A percentile compares a stretch with the other conserved stretches of the same genome.
These are phyloP conservation scores for Aspergillus ibericus DNA, from an alignment of 2,329 filamentous ascomycete genomes.

Conservation along the genomic window DNA sequence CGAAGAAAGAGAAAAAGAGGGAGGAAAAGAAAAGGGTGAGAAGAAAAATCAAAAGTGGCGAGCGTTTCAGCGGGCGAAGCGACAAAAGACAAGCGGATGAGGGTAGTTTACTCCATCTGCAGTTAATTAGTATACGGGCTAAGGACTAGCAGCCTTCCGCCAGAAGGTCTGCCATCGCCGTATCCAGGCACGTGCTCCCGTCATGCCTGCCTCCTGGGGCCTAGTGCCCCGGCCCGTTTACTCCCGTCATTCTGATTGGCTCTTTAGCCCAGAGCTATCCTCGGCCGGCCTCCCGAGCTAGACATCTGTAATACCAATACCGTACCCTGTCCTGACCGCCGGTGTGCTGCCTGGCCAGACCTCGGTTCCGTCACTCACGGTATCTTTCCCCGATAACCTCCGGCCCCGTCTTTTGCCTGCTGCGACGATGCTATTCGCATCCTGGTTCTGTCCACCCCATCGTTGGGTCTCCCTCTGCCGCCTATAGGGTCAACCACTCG, in stretches of 20 bases:
- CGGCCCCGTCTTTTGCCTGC: neutral
- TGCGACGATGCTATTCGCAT: neutral
- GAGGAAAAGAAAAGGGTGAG: neutral
- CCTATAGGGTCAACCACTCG: neutral
- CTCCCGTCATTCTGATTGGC: neutral
- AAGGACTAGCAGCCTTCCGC: neutral
- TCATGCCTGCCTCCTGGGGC: neutral
- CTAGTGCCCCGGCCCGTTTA: neutral
- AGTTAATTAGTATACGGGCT: neutral
- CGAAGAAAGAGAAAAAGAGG: neutral
- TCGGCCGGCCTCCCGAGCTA: neutral
- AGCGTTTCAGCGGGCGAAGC: neutral
- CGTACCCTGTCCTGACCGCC: neutral
- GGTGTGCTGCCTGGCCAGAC: neutral
- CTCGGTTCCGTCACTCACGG: neutral
- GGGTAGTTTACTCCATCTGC: neutral
- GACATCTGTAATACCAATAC: neutral
- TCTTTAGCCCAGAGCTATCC: neutral
- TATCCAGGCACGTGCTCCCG: conserved; percentile 3
- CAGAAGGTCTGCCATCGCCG: conserved; percentile 1
- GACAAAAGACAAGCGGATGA: too few relatives aligned
- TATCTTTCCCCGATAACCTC: neutral
- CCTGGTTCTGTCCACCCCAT: neutral
- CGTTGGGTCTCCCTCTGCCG: neutral
- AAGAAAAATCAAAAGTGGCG: too few relatives aligned